Evolutionary conservation across 257 asterid genomes (phyloP).

Genomic region (Solanum chmielewskii): DNA sequence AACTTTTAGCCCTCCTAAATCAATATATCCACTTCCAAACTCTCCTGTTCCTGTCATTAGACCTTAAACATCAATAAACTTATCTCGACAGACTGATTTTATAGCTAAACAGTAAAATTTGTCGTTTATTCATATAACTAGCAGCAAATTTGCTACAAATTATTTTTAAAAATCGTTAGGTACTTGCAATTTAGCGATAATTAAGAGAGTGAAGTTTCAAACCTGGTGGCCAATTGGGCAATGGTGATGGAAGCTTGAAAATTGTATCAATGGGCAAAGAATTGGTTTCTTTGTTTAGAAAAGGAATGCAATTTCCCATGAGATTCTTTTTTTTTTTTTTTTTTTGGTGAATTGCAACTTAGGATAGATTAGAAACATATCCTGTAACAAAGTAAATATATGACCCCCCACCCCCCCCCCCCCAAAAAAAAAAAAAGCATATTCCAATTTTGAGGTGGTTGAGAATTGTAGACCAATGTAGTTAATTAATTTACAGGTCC

Average conservation of each 20-base stretch:
- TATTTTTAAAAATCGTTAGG: neutral
- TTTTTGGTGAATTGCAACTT: neutral
- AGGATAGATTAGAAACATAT: neutral
- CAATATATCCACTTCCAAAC: slow-evolving; percentile 52
- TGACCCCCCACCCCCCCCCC: no score
- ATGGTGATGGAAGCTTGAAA: slow-evolving; percentile 59
- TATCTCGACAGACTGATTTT: neutral
- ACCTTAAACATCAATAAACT: neutral
- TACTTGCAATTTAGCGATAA: neutral
- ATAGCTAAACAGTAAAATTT: neutral
- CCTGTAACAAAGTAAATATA: neutral
- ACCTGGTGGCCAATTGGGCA: slow-evolving; percentile 65
- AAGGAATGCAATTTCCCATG: slow-evolving; percentile 31
- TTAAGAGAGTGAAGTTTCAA: neutral
- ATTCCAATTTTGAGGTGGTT: neutral
- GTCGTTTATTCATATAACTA: neutral
- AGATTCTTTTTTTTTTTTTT: no score
- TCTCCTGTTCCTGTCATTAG: slow-evolving; percentile 29
- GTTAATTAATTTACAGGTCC: neutral
- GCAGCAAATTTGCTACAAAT: neutral
- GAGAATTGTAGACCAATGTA: neutral
- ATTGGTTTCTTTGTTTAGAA: slow-evolving; percentile 1
- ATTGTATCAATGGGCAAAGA: slow-evolving; percentile 45
- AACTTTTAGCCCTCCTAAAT: slow-evolving; percentile 68
- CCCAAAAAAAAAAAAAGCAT: neutral